Evolutionary conservation across 768 basidiomycete genomes (phyloP).

Genomic region (Leccinum olivaceopallidum): DNA sequence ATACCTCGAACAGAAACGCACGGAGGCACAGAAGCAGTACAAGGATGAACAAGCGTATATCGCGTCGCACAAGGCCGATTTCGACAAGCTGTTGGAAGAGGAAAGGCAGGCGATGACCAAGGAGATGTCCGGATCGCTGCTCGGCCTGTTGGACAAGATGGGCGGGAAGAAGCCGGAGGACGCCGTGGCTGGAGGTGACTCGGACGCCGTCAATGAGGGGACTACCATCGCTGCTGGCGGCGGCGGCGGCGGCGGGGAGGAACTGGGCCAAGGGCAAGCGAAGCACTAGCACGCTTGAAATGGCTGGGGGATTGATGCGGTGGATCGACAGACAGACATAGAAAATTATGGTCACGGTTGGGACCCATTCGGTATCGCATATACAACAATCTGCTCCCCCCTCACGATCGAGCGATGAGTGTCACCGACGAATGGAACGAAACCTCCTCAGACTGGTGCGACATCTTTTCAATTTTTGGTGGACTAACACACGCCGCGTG

Average conservation of each 20-base stretch:
- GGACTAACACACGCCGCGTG: too few relatives aligned
- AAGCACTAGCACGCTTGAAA: neutral
- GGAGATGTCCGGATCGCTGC: conserved; percentile 48
- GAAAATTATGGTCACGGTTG: neutral
- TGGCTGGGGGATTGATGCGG: neutral
- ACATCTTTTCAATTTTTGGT: neutral
- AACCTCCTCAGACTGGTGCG: neutral
- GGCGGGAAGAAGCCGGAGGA: conserved; percentile 20
- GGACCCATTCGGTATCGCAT: neutral
- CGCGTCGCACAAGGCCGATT: conserved; percentile 48
- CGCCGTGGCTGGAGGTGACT: neutral
- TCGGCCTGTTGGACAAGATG: conserved; percentile 30
- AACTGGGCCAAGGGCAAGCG: neutral
- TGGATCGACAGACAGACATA: neutral
- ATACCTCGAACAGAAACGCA: conserved; percentile 53
- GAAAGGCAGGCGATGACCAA: conserved; percentile 48
- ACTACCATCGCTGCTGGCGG: neutral
- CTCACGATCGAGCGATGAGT: neutral
- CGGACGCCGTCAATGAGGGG: neutral
- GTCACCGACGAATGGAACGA: neutral
- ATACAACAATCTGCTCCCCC: neutral
- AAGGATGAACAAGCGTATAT: conserved; percentile 55
- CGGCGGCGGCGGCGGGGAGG: neutral
- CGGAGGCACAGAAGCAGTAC: conserved; percentile 51
- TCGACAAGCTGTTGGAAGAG: conserved; percentile 52